Evolutionary conservation across 202 grass and related monocot genomes (phyloP), one percentile per base, ranked within the genome.

Genomic region (Tripidium arundinaceum): DNA sequence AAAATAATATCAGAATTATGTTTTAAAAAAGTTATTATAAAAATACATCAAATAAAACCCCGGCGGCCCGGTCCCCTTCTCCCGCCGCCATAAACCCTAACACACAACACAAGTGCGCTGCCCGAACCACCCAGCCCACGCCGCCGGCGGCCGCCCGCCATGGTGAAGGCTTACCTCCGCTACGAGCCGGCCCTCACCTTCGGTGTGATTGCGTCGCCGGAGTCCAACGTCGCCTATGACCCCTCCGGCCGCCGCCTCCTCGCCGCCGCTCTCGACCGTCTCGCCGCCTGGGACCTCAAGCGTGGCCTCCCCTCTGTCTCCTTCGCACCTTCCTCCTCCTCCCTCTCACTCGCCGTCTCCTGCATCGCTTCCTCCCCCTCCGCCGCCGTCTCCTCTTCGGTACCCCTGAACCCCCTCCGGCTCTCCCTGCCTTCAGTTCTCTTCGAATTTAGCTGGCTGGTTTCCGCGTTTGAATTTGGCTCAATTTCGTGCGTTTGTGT

Each of bases 141-240:
- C 78, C 45, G 57, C 29, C 80, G 76, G 24, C 76, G 78, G 80
- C 72, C 66, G 79, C 82, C 33, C 67, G 73, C 71, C 71, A 98
- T 98, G 94, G 94, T 94, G 86, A 98, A 92, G 83, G 86, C 91
- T 25, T 98, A 98, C 74, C 91, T 98, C 24, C 94, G 91, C 18
- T 98, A 98, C 89, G 89, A 92, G 71, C 94, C 86, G 61, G 85
- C 87, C 3, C 64, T 87, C 67, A 68, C 90, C 75, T 98, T 98
- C 63, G 94, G 94, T 24, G 91, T 98, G 12, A 85, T 98, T 19
- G 81, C 81, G 10, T 94, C 94, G 14, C 79, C 89, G 40, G 91
- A 98, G 28, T 87, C 86, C 38, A 98, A 98, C 82, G 89, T 98
- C 72, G 78, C 52, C 47, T 94, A 98, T 57, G 91, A 98, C 31